Conservation (phyloP, 257 asterid species). For the Coffea eugenioides region DNA sequence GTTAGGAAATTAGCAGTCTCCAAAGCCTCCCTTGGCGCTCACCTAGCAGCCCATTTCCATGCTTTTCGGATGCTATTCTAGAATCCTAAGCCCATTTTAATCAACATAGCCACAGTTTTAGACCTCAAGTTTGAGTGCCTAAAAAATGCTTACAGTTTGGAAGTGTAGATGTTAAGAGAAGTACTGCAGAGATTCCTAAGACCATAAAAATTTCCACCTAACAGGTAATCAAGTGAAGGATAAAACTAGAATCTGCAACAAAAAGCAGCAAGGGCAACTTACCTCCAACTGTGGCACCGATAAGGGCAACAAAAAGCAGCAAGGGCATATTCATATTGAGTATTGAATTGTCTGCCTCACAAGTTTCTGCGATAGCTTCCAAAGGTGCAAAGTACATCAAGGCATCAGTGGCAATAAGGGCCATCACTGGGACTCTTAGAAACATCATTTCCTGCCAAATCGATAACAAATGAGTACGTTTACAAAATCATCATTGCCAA, state of each 20-base stretch:
- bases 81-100: slow-evolving; percentile 1
- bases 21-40: not conserved
- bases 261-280: slow-evolving; percentile 8
- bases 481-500: not conserved
- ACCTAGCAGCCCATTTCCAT: not conserved
- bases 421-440: slow-evolving; percentile 33
- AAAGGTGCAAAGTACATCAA: slow-evolving; percentile 61
- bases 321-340: slow-evolving; percentile 81
- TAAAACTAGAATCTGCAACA: not conserved
- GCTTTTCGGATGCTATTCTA: not conserved
- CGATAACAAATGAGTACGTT: slow-evolving; percentile 6
- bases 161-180: not conserved
- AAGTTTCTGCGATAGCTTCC: slow-evolving; percentile 84
- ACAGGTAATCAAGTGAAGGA: slow-evolving; percentile 8
- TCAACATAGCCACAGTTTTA: not conserved
- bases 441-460: slow-evolving; percentile 46
- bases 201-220: not conserved
- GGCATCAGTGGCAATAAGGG: slow-evolving; percentile 49
- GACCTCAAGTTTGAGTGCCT: not conserved
- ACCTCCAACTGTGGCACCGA: slow-evolving; percentile 99
- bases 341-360: slow-evolving; percentile 59
- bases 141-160: not conserved
- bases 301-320: slow-evolving; percentile 76
- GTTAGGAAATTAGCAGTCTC: not conserved
- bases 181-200: not conserved